Base-by-base conservation (phyloP, 1,139 yeast genomes). In the Pichia kudriavzevii region DNA sequence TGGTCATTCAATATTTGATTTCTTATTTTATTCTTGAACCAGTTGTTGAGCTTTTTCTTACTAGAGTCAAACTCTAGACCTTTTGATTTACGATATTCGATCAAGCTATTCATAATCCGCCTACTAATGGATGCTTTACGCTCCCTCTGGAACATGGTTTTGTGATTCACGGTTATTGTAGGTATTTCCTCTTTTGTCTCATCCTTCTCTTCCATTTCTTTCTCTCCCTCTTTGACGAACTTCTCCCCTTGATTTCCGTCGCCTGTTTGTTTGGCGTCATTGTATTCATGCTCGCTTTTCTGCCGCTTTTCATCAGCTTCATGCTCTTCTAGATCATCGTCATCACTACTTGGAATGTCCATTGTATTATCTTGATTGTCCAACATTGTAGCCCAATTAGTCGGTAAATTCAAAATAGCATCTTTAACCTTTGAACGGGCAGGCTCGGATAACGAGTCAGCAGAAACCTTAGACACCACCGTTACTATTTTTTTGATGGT, bases 401-500 rank as follows among this genome's bases (percentile, higher is more conserved):
- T 59, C 1, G 97, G 97, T 35, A 91, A 64, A 41, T 73, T 71
- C 34, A 91, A 63, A 16, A 91, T 70, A 26, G 82, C 79, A 45
- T 79, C 84, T 30, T 96, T 71, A 14, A 91, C 94, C 32, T 83
- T 79, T 1, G 81, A 66, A 44, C 94, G 72, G 5, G 95, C 94
- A 1, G 95, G 94, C 52, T 82, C 85, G 4, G 87, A 82, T 26
- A 79, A 56, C 3, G 84, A 72, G 40, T 67, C 72, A 0, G 85
- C 84, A 0, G 84, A 83, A 49, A 85, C 85, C 46, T 82, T 83
- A 5, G 96, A 83, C 11, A 91, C 81, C 26, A 91, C 75, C 28
- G 78, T 75, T 28, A 88, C 87, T 34, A 88, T 85, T 55, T 87
- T 88, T 56, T 85, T 83, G 18, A 91, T 88, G 0, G 96, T 91